Conservation (phyloP, 2,329 filamentous ascomycete genomes). For the Cladosporium cucumerinum region DNA sequence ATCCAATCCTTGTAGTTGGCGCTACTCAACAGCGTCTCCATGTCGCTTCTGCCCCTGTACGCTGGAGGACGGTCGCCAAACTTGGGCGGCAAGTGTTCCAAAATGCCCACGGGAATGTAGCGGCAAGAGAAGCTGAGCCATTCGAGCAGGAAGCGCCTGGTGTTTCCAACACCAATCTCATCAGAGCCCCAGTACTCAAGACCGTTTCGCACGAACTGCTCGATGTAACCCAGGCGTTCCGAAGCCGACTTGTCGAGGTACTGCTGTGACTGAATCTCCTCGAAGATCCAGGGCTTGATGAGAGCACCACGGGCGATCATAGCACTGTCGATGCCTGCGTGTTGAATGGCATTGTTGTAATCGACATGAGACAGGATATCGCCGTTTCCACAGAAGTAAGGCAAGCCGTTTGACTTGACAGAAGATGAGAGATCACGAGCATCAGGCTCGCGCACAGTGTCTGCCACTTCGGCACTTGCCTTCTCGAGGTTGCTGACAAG, state of each 20-base stretch:
- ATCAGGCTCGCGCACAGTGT: constrained; percentile 77
- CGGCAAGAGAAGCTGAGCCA: constrained; percentile 92
- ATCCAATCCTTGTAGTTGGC: constrained; percentile 97
- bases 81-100: constrained; percentile 83
- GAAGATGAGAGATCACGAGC: constrained; percentile 66
- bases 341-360: constrained; percentile 73
- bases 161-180: constrained; percentile 87
- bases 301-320: constrained; percentile 97
- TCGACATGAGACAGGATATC: constrained; percentile 93
- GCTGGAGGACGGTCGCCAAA: constrained; percentile 86
- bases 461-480: constrained; percentile 61
- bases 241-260: constrained; percentile 92
- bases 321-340: constrained; percentile 81
- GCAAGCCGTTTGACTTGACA: constrained; percentile 54
- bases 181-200: constrained; percentile 95
- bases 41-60: constrained; percentile 78
- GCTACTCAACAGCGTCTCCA: constrained; percentile 91
- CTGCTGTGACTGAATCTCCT: constrained; percentile 87
- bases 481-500: constrained; percentile 78
- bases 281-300: constrained; percentile 97
- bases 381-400: constrained; percentile 90
- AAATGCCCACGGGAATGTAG: constrained; percentile 83
- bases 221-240: constrained; percentile 79
- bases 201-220: constrained; percentile 86
- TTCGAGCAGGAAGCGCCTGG: constrained; percentile 87